phyloP scores from a whole-genome alignment of 257 asterid genomes.

The Penstemon barbatus region DNA sequence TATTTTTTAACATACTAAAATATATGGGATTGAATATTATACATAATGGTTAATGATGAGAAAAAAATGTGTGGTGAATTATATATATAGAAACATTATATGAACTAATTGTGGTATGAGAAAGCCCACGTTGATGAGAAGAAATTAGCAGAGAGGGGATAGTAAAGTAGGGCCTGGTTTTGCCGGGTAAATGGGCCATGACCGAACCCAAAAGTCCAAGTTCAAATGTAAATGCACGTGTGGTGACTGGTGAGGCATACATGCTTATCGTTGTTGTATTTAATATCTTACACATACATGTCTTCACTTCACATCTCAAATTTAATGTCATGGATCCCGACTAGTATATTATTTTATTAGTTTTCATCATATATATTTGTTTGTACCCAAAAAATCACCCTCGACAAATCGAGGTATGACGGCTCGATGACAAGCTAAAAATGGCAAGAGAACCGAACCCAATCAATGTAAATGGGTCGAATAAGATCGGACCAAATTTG shows the following conservation, averaged over 20 bases:
- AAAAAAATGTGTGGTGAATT: background rate
- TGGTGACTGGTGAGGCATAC: slow-evolving; percentile 51
- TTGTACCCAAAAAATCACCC: too few relatives aligned
- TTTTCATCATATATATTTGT: too few relatives aligned
- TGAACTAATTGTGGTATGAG: background rate
- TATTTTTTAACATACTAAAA: too few relatives aligned
- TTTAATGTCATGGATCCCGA: background rate
- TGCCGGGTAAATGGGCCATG: slow-evolving; percentile 33
- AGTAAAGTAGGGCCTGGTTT: slow-evolving; percentile 26
- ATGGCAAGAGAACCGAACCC: too few relatives aligned
- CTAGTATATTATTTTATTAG: too few relatives aligned
- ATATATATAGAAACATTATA: background rate
- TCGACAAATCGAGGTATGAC: too few relatives aligned
- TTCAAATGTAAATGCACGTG: slow-evolving; percentile 46
- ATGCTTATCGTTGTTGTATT: slow-evolving; percentile 29
- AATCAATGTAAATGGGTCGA: too few relatives aligned
- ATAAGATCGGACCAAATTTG: too few relatives aligned
- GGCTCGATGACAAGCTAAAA: too few relatives aligned
- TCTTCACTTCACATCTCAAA: background rate
- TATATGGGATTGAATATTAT: too few relatives aligned
- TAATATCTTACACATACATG: slow-evolving; percentile 41
- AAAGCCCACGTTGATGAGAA: slow-evolving; percentile 11
- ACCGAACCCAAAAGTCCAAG: slow-evolving; percentile 25
- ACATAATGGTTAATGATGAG: too few relatives aligned
- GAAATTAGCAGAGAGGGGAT: background rate